Evolutionary conservation across 1,284 basidiomycete genomes (phyloP).

Genomic region (Thecaphora thlaspeos): DNA sequence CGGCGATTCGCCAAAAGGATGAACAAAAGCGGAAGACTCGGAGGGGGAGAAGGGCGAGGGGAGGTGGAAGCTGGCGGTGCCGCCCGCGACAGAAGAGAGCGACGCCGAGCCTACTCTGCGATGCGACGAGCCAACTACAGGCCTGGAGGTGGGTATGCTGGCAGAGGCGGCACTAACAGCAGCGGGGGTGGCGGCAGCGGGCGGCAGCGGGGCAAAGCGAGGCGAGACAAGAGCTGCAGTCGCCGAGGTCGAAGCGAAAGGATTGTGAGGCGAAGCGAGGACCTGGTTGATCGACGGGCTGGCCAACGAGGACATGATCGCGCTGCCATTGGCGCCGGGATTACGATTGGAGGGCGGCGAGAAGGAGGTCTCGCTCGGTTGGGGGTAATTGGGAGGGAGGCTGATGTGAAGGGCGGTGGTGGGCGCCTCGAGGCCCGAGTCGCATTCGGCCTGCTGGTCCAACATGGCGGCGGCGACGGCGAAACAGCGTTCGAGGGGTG

Average conservation of each 20-base stretch:
- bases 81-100: neutral
- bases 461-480: too few relatives aligned
- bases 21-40: conserved; percentile 19
- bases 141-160: too few relatives aligned
- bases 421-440: too few relatives aligned
- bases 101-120: too few relatives aligned
- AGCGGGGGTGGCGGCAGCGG: conserved; percentile 2
- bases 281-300: conserved; percentile 30
- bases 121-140: too few relatives aligned
- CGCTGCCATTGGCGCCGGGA: conserved; percentile 9
- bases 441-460: too few relatives aligned
- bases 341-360: conserved; percentile 28
- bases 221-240: conserved; percentile 6
- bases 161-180: too few relatives aligned
- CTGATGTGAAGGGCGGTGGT: conserved; percentile 26
- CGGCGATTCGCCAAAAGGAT: conserved; percentile 21
- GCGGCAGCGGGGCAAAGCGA: conserved; percentile 3
- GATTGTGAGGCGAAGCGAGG: conserved; percentile 7
- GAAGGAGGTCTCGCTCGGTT: conserved; percentile 39
- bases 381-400: conserved; percentile 43
- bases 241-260: neutral
- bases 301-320: conserved; percentile 17
- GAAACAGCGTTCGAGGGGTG: too few relatives aligned
- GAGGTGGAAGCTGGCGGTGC: conserved; percentile 2
- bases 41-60: conserved; percentile 23